Base-by-base conservation (phyloP, 257 asterid genomes). In the Verbascum thapsus region DNA sequence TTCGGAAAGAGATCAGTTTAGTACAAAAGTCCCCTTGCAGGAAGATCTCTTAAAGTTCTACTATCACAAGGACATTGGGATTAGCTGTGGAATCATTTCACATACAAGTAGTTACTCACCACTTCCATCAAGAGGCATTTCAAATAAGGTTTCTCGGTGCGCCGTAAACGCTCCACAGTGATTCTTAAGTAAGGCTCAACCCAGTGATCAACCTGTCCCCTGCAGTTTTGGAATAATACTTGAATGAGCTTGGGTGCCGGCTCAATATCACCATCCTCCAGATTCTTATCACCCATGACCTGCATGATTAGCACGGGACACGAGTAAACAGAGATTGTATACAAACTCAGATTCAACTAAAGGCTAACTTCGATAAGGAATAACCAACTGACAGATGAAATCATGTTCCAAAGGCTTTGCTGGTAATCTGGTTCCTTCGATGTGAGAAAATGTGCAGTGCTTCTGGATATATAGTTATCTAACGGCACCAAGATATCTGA, bases 391-490 rank as follows among this genome's bases (percentile, higher is more conserved):
- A 94, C 99, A 41, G 89, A 82, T 66, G 96, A 90, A 64, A 94
- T 83, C 98, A 82, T 85, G 67, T 68, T 80, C 98, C 99, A 94
- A 65, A 94, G 96, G 79, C 99, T 90, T 78, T 85, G 95, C 82
- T 94, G 99, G 75, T 94, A 94, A 83, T 94, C 89, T 16, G 98
- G 99, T 52, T 90, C 95, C 81, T 90, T 94, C 86, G 95, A 94
- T 7, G 95, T 59, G 62, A 94, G 88, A 64, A 85, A 94, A 75
- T 94, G 98, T 8, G 65, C 71, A 38, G 98, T 94, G 59, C 99
- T 78, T 76, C 95, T 90, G 66, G 99, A 94, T 76, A 94, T 86
- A 42, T 81, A 94, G 79, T 94, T 94, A 80, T 94, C 99, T 44
- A 94, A 60, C 12, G 99, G 99, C 69, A 94, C 98, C 85, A 94